Evolutionary conservation across 768 basidiomycete species (phyloP).

Genomic region (Tylopilus balloui): DNA sequence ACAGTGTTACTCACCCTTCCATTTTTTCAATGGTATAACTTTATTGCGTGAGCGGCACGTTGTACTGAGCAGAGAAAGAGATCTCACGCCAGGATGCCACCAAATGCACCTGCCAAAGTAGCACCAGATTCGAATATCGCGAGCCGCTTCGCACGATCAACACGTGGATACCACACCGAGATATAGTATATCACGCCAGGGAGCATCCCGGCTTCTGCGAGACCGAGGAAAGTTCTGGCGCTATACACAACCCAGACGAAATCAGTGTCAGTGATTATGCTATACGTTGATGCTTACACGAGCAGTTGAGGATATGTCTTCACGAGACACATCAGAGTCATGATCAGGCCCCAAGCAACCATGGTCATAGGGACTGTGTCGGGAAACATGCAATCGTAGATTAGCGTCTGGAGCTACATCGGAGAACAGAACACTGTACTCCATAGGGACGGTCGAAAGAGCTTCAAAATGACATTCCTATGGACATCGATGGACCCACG

Average conservation of each 20-base stretch:
- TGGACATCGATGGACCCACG: neutral
- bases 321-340: constrained; percentile 1
- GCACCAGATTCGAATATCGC: neutral
- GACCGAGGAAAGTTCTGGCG: neutral
- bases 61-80: neutral
- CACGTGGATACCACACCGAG: neutral
- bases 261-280: too few relatives aligned
- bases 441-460: constrained; percentile 1
- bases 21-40: neutral
- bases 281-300: neutral
- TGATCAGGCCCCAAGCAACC: neutral
- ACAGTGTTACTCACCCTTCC: neutral
- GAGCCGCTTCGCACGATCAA: neutral
- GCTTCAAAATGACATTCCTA: neutral
- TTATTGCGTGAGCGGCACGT: neutral
- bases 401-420: neutral
- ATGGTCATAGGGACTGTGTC: neutral
- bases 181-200: neutral
- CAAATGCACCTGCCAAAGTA: neutral
- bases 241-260: neutral
- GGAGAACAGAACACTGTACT: neutral
- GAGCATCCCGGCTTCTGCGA: neutral
- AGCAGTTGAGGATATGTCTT: neutral
- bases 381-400: neutral
- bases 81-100: neutral